Evolutionary conservation across 108 stramenopile genomes (phyloP), one percentile per base, ranked within the genome.

Genomic region (Cyclotella cryptica): DNA sequence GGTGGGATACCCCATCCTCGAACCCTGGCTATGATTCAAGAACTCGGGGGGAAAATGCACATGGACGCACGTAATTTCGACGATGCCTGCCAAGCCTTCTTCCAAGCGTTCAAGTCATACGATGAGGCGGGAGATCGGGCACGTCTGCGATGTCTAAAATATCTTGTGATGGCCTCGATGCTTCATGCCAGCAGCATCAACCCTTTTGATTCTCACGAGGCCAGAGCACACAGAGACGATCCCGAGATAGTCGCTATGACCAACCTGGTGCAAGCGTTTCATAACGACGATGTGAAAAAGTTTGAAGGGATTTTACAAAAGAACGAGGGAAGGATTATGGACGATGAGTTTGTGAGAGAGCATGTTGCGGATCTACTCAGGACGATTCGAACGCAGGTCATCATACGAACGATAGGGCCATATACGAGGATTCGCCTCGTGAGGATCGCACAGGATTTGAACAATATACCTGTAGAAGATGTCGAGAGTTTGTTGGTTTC

Each of bases 181-280:
- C 77, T 98, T 11, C 90, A 93, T 77, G 91, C 90, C 3, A 90
- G 90, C 14, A 84, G 87, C 30, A 96, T 98, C 84, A 96, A 98
- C 82, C 97, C 97, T 15, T 96, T 98, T 74, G 96, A 98, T 81
- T 88, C 86, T 47, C 97, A 96, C 49, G 97, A 98, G 86, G 97
- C 96, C 4, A 84, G 95, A 27, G 96, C 97, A 17, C 96, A 98
- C 71, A 84, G 95, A 39, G 91, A 96, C 62, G 97, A 96, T 83
- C 95, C 95, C 0, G 97, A 98, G 77, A 96, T 98, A 71, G 87
- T 92, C 11, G 96, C 96, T 46, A 98, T 98, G 96, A 96, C 94
- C 52, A 94, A 93, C 63, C 72, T 97, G 14, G 95, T 97, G 0
- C 86, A 88, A 42, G 92, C 95, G 18, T 97, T 97, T 72, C 92